Conservation (phyloP, 2,329 filamentous ascomycete species). For the Gaeumannomyces sp. region DNA sequence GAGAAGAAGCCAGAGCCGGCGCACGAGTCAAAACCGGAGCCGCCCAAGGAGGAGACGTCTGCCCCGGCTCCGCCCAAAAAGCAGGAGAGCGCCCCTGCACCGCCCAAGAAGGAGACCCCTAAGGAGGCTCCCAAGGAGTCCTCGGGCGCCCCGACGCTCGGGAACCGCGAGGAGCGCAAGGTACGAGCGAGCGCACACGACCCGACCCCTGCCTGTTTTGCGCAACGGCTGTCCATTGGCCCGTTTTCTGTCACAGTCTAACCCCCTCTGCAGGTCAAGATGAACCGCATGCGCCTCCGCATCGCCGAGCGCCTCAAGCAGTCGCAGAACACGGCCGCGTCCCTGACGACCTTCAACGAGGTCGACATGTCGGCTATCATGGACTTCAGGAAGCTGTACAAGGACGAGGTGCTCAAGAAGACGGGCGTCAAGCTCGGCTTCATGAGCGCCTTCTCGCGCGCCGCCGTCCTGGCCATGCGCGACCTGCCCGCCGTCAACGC, state of each 20-base stretch:
- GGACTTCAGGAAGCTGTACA: constrained; percentile 96
- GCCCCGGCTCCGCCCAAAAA: constrained; percentile 23
- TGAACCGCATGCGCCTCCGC: constrained; percentile 98
- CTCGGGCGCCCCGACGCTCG: constrained; percentile 39
- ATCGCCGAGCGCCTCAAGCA: constrained; percentile 98
- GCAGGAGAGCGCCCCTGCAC: constrained; percentile 24
- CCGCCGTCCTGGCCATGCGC: constrained; percentile 84
- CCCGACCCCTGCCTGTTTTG: neutral
- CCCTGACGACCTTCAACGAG: constrained; percentile 97
- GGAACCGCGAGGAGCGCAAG: constrained; percentile 79
- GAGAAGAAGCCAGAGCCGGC: constrained; percentile 34
- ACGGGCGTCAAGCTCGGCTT: constrained; percentile 98
- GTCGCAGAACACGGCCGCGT: constrained; percentile 96
- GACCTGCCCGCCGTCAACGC: constrained; percentile 94
- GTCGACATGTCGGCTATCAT: constrained; percentile 98
- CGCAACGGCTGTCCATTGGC: neutral
- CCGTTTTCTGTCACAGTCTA: neutral
- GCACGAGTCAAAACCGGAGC: constrained; percentile 30
- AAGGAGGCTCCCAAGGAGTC: constrained; percentile 29
- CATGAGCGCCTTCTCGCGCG: constrained; percentile 95
- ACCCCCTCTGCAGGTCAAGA: constrained; percentile 67
- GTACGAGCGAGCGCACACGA: constrained; percentile 44
- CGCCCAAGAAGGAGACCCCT: constrained; percentile 25
- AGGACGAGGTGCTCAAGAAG: constrained; percentile 93
- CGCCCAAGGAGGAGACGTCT: constrained; percentile 29